A percentile compares a stretch with the other conserved stretches of the same genome.
Evolutionary conservation across 768 basidiomycete genomes (phyloP).

Genomic region (Boletus vinaceobasis): DNA sequence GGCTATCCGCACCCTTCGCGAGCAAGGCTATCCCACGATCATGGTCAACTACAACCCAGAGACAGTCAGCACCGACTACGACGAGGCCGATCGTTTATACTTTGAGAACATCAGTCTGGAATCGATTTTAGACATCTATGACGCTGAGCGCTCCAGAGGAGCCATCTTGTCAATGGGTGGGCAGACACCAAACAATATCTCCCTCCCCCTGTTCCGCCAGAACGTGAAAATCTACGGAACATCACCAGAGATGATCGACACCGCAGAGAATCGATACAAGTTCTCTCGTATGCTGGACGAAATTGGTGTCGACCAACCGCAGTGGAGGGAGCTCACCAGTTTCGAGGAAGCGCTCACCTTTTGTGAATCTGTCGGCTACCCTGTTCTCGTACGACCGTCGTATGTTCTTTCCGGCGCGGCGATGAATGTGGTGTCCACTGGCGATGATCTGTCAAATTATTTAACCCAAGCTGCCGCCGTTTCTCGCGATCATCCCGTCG

Average conservation of each 20-base stretch:
- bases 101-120: slow-evolving; percentile 98
- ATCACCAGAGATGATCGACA: slow-evolving; percentile 99
- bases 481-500: slow-evolving; percentile 93
- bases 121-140: slow-evolving; percentile 95
- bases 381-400: slow-evolving; percentile 94
- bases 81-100: slow-evolving; percentile 96
- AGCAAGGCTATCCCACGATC: slow-evolving; percentile 91
- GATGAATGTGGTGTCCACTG: slow-evolving; percentile 98
- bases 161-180: slow-evolving; percentile 98
- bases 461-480: slow-evolving; percentile 94
- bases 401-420: slow-evolving; percentile 99
- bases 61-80: slow-evolving; percentile 98
- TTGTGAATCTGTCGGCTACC: slow-evolving; percentile 91
- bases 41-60: slow-evolving; percentile 99
- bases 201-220: slow-evolving; percentile 90
- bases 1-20: slow-evolving; percentile 91
- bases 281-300: slow-evolving; percentile 97
- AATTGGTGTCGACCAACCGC: slow-evolving; percentile 97
- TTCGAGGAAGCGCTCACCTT: slow-evolving; percentile 85
- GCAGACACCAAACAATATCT: slow-evolving; percentile 98
- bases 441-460: slow-evolving; percentile 87
- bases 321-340: slow-evolving; percentile 95
- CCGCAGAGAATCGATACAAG: slow-evolving; percentile 98
- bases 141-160: slow-evolving; percentile 82
- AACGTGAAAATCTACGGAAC: slow-evolving; percentile 99